Evolutionary conservation across 169 alveolate species (phyloP).

Genomic region (Cryptosporidium viatorum): DNA sequence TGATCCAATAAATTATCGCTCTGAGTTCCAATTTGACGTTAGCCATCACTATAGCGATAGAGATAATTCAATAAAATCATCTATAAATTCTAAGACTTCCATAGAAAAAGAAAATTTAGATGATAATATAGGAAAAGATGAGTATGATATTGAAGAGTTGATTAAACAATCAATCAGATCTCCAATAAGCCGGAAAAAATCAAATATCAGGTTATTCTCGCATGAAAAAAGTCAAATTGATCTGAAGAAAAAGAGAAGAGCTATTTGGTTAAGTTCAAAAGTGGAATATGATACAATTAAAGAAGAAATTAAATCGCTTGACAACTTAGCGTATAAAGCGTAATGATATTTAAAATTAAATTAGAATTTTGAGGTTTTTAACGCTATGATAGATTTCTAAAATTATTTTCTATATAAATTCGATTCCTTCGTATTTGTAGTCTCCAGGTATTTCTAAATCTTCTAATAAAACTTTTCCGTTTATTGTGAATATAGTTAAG

Average conservation of each 20-base stretch:
- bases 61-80: not conserved
- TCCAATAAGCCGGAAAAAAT: not conserved
- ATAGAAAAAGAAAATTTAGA: not conserved
- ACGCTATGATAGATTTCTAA: not conserved
- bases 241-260: slow-evolving; percentile 37
- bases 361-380: not conserved
- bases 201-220: not conserved
- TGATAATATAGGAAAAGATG: not conserved
- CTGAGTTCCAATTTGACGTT: not conserved
- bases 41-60: not conserved
- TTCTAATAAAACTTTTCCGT: slow-evolving; percentile 32
- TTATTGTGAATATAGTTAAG: slow-evolving; percentile 45
- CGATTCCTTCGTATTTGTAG: slow-evolving; percentile 61
- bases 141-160: slow-evolving; percentile 18
- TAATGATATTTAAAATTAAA: not conserved
- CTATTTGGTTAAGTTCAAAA: slow-evolving; percentile 50
- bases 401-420: slow-evolving; percentile 11
- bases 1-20: not conserved
- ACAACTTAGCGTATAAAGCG: slow-evolving; percentile 20
- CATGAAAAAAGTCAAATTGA: not conserved
- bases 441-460: slow-evolving; percentile 58
- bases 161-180: slow-evolving; percentile 42
- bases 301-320: slow-evolving; percentile 3
- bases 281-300: not conserved
- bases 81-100: not conserved